Conservation (phyloP, 1,284 basidiomycete species). For the Mycosarcoma mackinlayi region DNA sequence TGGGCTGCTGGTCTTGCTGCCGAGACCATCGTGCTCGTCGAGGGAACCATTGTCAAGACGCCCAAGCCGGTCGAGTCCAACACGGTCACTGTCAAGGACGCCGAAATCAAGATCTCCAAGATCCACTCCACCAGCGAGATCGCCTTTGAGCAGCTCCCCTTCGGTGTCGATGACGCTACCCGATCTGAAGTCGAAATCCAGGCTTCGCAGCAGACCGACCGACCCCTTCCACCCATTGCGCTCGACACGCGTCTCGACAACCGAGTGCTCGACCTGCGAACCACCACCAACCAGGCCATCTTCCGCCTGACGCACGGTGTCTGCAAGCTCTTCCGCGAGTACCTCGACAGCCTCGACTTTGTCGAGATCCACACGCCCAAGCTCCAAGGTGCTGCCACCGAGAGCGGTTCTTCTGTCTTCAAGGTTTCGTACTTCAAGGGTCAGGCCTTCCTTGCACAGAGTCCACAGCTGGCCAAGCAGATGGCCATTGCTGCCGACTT, state of each 20-base stretch:
- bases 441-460: conserved; percentile 92
- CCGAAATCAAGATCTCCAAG: conserved; percentile 88
- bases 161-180: conserved; percentile 91
- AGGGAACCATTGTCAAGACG: conserved; percentile 75
- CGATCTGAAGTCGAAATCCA: conserved; percentile 83
- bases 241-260: conserved; percentile 92
- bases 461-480: conserved; percentile 96
- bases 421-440: conserved; percentile 99
- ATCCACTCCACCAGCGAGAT: conserved; percentile 85
- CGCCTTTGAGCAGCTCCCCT: conserved; percentile 77
- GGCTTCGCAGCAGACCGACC: conserved; percentile 65
- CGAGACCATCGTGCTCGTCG: conserved; percentile 92
- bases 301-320: conserved; percentile 92
- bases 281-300: conserved; percentile 94
- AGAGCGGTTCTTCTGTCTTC: conserved; percentile 96
- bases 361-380: conserved; percentile 98
- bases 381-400: conserved; percentile 95
- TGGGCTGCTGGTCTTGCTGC: conserved; percentile 82
- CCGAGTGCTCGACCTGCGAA: conserved; percentile 92
- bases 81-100: conserved; percentile 88
- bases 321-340: conserved; percentile 87
- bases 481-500: conserved; percentile 99
- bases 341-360: conserved; percentile 81
- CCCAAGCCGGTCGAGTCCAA: conserved; percentile 86
- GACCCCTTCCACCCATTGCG: conserved; percentile 62